These are phyloP conservation scores for Leccinum fibrillosum DNA, from an alignment of 768 basidiomycete species.

Conservation along the genomic window DNA sequence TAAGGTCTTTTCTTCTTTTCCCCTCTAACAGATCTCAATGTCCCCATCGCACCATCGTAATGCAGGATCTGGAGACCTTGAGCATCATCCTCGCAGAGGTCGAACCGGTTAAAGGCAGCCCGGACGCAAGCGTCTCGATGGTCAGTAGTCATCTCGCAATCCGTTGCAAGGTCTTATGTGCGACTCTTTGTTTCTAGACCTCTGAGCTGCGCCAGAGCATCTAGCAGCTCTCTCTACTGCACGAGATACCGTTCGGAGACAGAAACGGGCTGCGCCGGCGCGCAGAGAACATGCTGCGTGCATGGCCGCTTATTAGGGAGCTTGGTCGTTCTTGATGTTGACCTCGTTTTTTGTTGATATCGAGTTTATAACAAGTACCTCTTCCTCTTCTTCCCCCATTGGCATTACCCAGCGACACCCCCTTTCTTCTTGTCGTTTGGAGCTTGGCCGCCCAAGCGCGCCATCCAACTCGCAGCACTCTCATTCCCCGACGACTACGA, in stretches of 20 bases:
- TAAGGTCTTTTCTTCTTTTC: background rate
- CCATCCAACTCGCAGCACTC: conserved; percentile 29
- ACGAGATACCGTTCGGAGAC: conserved; percentile 31
- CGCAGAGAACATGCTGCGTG: conserved; percentile 12
- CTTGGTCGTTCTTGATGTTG: background rate
- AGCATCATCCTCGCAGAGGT: conserved; percentile 30
- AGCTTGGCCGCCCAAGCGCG: conserved; percentile 23
- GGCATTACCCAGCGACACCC: too few relatives aligned
- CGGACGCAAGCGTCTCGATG: conserved; percentile 4
- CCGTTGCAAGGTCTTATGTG: background rate
- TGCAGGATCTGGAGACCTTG: conserved; percentile 22
- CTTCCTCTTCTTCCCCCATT: too few relatives aligned
- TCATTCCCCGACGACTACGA: conserved; percentile 64
- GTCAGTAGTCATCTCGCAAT: conserved; percentile 14
- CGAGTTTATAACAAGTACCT: too few relatives aligned
- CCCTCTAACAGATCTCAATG: background rate
- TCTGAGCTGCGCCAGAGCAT: conserved; percentile 18
- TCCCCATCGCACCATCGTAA: conserved; percentile 2
- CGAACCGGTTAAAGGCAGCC: conserved; percentile 22
- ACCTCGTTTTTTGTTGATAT: background rate
- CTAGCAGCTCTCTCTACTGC: conserved; percentile 24
- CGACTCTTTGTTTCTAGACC: conserved; percentile 8
- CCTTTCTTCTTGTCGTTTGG: too few relatives aligned
- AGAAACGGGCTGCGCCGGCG: conserved; percentile 24
- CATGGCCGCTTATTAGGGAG: conserved; percentile 13